Conservation (phyloP, 1,284 basidiomycete species). For the Sanghuangporus weigelae region DNA sequence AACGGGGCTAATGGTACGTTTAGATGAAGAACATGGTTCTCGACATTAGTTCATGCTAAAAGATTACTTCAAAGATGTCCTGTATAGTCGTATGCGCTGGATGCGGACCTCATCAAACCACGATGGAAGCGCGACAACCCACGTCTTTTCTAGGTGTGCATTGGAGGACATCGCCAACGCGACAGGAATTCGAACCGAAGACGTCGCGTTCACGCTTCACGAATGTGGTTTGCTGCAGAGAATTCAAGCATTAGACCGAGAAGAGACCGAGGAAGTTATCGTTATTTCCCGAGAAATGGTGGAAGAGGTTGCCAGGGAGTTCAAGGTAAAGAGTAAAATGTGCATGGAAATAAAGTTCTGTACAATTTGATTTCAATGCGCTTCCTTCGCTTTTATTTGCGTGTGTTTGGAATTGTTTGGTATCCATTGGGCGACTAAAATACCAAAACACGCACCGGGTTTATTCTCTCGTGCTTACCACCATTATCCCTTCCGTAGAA, state of each 20-base stretch:
- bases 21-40: not conserved
- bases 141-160: slow-evolving; percentile 61
- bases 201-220: slow-evolving; percentile 82
- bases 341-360: slow-evolving; percentile 6
- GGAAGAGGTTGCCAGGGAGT: slow-evolving; percentile 57
- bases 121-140: slow-evolving; percentile 63
- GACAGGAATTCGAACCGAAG: slow-evolving; percentile 80
- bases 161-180: slow-evolving; percentile 71
- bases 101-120: slow-evolving; percentile 51
- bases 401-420: not conserved
- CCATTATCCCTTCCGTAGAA: not conserved
- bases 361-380: not conserved
- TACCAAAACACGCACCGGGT: not conserved
- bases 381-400: not conserved
- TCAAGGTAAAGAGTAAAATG: slow-evolving; percentile 58
- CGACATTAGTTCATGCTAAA: not conserved
- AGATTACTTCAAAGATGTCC: slow-evolving; percentile 29
- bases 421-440: not conserved
- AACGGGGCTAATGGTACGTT: slow-evolving; percentile 13
- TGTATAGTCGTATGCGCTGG: slow-evolving; percentile 42
- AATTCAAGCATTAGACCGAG: slow-evolving; percentile 22
- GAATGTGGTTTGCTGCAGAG: slow-evolving; percentile 76
- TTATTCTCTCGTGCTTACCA: not conserved
- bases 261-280: slow-evolving; percentile 36
- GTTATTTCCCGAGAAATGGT: slow-evolving; percentile 70